Evolutionary conservation across 2,329 filamentous ascomycete species (phyloP).

Genomic region (Claviceps sp.): DNA sequence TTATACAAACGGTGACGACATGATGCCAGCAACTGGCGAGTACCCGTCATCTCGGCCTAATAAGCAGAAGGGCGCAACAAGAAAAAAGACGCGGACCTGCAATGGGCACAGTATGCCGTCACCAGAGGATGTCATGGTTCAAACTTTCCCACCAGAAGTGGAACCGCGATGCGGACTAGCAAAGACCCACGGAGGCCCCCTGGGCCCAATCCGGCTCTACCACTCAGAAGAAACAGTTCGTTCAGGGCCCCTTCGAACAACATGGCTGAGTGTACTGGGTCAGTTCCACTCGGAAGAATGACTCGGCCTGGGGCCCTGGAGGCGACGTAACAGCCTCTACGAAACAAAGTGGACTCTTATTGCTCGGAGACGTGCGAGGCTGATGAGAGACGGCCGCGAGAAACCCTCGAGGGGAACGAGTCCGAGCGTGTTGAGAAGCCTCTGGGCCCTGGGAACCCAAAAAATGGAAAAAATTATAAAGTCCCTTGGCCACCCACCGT

Average conservation of each 20-base stretch:
- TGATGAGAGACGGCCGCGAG: neutral
- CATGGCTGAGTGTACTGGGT: neutral
- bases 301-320: conserved; percentile 1
- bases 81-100: neutral
- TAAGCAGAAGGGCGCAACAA: neutral
- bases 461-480: conserved; percentile 17
- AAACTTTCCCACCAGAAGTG: conserved; percentile 7
- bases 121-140: conserved; percentile 2
- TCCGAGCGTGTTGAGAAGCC: neutral
- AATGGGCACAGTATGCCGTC: conserved; percentile 3
- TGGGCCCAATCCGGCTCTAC: neutral
- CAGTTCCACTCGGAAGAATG: conserved; percentile 2
- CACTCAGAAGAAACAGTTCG: too few species aligned
- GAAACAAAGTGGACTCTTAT: conserved; percentile 3
- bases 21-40: neutral
- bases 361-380: conserved; percentile 3
- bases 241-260: too few species aligned
- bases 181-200: conserved; percentile 1
- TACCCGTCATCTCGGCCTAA: neutral
- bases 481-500: conserved; percentile 21
- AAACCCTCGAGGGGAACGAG: conserved; percentile 1
- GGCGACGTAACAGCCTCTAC: neutral
- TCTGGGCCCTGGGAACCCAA: neutral
- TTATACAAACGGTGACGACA: neutral
- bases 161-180: conserved; percentile 10